Evolutionary conservation across 2,329 filamentous ascomycete genomes (phyloP), one percentile per base, ranked within the genome.

Genomic region (Pyrenochaeta sp.): DNA sequence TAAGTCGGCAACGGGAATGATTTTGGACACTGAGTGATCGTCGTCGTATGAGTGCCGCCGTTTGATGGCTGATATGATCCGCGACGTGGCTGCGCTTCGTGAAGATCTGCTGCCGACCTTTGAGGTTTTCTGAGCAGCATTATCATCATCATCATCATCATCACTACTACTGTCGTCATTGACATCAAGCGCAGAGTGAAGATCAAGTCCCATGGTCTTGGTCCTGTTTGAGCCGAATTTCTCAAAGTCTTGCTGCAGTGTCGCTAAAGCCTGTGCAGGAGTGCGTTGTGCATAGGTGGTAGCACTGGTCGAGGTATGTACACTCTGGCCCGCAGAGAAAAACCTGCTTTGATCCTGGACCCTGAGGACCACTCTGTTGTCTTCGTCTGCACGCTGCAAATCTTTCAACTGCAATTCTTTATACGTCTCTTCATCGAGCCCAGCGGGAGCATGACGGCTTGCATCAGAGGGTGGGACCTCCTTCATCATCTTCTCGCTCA

Each of bases 401-500:
- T 99, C 95, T 21, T 88, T 87, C 12, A 99, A 82, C 33, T 87
- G 84, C 29, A 98, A 79, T 68, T 92, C 83, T 58, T 88, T 86
- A 69, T 89, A 95, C 0, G 89, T 88, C 33, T 87, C 84, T 63
- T 92, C 89, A 55, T 92, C 89, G 67, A 88, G 79, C 1, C 87
- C 88, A 45, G 87, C 85, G 1, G 87, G 85, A 4, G 82, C 83
- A 56, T 88, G 84, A 1, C 85, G 83, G 55, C 89, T 85, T n/a
- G 81, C 78, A 71, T 97, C 92, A 4, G 89, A 86, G 1, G 92
- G 90, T 2, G 90, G 86, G 10, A 97, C 91, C 60, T 93, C 90
- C 42, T 90, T 90, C 84, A 99, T 89, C 72, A 99, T 90, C 77
- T 96, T 97, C 75, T 95, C 92, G 66, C 92, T 97, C 50, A 98